These are phyloP conservation scores for Physcia stellaris DNA, from an alignment of 495 filamentous ascomycete species.

Conservation along the genomic window DNA sequence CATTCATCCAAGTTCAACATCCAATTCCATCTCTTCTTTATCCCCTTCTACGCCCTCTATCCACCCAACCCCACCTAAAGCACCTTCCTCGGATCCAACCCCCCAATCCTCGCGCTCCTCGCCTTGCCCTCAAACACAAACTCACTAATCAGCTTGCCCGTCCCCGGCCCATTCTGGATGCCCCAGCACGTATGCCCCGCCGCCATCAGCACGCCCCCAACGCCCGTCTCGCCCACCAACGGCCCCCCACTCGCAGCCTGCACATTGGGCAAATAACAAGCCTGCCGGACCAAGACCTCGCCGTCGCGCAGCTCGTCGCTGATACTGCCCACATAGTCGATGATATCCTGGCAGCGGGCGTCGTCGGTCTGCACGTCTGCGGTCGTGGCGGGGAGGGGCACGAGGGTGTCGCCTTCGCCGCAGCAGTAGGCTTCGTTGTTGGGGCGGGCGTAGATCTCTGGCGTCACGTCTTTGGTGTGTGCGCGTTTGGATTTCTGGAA, in stretches of 20 bases:
- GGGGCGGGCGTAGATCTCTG: constrained; percentile 88
- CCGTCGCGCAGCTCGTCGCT: constrained; percentile 65
- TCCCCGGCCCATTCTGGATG: constrained; percentile 89
- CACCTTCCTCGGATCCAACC: constrained; percentile 52
- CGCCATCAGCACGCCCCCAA: constrained; percentile 69
- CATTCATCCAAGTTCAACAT: too few relatives aligned
- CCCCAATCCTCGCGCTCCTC: constrained; percentile 57
- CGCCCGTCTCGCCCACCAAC: constrained; percentile 60
- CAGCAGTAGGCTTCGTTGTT: constrained; percentile 86
- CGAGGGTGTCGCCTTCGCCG: constrained; percentile 67
- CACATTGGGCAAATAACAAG: constrained; percentile 84
- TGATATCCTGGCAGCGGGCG: constrained; percentile 71
- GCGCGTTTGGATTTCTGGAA: constrained; percentile 39
- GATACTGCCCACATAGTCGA: constrained; percentile 66
- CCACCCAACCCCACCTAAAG: too few relatives aligned
- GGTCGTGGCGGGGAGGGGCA: constrained; percentile 63
- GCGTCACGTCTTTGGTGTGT: constrained; percentile 51
- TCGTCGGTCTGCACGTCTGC: constrained; percentile 68
- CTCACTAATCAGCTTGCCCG: constrained; percentile 78
- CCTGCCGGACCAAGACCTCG: constrained; percentile 67
- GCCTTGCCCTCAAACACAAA: constrained; percentile 70
- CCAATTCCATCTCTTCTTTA: too few relatives aligned
- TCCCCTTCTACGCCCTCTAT: too few relatives aligned
- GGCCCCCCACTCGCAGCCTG: constrained; percentile 52
- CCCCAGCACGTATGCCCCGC: constrained; percentile 96